phyloP scores from a whole-genome alignment of 345 rosid species.

The Acer saccharum region DNA sequence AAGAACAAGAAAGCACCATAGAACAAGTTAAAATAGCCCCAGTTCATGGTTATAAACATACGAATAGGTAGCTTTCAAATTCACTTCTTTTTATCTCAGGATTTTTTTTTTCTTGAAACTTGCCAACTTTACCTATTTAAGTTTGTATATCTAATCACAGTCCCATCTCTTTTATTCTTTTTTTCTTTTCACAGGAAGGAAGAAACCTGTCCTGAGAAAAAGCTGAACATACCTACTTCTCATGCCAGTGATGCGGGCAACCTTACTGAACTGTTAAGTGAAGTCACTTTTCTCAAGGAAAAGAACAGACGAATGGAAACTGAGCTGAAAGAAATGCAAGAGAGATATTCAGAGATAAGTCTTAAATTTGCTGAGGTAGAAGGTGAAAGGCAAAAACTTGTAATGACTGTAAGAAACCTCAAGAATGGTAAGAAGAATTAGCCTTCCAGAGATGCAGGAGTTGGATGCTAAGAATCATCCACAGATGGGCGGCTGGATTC shows the following conservation, averaged over 20 bases:
- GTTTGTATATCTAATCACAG: conserved; percentile 3
- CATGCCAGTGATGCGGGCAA: conserved; percentile 33
- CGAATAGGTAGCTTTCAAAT: conserved; percentile 14
- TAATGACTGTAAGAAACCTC: conserved; percentile 77
- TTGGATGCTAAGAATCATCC: neutral
- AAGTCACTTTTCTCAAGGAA: conserved; percentile 52
- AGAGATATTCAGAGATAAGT: conserved; percentile 86
- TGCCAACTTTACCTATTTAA: neutral
- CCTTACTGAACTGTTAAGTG: conserved; percentile 42
- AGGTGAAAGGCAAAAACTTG: conserved; percentile 91
- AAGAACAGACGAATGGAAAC: conserved; percentile 72
- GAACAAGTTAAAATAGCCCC: conserved; percentile 26
- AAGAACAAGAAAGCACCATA: conserved; percentile 32
- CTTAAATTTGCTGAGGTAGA: conserved; percentile 93
- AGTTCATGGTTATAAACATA: conserved; percentile 38
- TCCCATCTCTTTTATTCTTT: neutral
- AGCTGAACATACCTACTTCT: conserved; percentile 19
- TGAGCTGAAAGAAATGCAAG: conserved; percentile 94
- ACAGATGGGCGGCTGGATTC: conserved; percentile 14
- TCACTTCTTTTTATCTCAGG: neutral
- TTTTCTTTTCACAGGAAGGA: conserved; percentile 32
- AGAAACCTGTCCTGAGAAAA: conserved; percentile 33
- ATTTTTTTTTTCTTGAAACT: no score
- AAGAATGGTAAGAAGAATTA: conserved; percentile 72
- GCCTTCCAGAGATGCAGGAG: conserved; percentile 20